Conservation (phyloP, 768 basidiomycete species). For the Boletellus sp. region DNA sequence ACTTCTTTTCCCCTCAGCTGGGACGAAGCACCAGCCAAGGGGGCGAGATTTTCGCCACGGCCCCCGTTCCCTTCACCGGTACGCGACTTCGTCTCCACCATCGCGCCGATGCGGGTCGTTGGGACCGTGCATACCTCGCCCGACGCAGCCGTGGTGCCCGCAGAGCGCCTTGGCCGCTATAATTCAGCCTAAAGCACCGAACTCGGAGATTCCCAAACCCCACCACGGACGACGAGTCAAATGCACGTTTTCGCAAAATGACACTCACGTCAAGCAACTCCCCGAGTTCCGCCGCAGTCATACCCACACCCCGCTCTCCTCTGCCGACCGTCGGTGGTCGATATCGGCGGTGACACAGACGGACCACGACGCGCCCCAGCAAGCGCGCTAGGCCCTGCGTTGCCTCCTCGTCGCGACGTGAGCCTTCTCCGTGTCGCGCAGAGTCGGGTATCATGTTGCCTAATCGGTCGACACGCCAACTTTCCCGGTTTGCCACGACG, state of each 20-base stretch:
- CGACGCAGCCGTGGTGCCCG: slow-evolving; percentile 1
- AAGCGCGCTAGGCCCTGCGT: slow-evolving; percentile 16
- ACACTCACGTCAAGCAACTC: slow-evolving; percentile 32
- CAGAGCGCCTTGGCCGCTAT: slow-evolving; percentile 16
- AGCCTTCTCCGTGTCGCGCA: background rate
- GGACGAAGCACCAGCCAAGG: slow-evolving; percentile 4
- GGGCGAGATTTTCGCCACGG: background rate
- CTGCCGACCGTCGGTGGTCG: slow-evolving; percentile 1
- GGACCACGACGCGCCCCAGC: slow-evolving; percentile 22
- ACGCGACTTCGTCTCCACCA: slow-evolving; percentile 1
- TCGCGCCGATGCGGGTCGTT: slow-evolving; percentile 14
- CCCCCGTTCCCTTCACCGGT: background rate
- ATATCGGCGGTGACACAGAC: slow-evolving; percentile 24
- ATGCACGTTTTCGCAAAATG: background rate
- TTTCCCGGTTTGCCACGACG: slow-evolving; percentile 9
- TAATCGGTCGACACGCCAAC: slow-evolving; percentile 8
- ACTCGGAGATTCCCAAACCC: slow-evolving; percentile 1
- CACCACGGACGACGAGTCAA: background rate
- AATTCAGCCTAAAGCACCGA: slow-evolving; percentile 2
- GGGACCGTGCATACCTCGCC: slow-evolving; percentile 2
- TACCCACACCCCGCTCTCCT: slow-evolving; percentile 12
- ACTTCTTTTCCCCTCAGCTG: slow-evolving; percentile 1
- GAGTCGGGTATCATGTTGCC: slow-evolving; percentile 10
- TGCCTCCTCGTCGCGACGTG: background rate
- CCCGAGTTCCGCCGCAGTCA: slow-evolving; percentile 31